These are phyloP conservation scores for Eutrema heterophyllum DNA, from an alignment of 345 rosid genomes.

Conservation along the genomic window DNA sequence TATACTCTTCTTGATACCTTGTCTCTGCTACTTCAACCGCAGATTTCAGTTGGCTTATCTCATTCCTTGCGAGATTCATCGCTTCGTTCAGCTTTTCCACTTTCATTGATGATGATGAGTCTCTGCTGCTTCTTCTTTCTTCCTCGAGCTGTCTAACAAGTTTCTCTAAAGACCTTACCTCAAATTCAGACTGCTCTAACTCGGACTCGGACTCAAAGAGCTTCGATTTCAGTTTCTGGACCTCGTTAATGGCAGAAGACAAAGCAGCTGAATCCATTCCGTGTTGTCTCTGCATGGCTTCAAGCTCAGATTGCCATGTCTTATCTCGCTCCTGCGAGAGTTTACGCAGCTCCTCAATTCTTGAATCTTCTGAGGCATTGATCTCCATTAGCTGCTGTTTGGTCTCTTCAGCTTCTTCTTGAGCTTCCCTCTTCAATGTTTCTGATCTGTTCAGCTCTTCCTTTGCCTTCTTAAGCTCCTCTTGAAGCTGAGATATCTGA, in stretches of 20 bases:
- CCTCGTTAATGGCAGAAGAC: constrained; percentile 75
- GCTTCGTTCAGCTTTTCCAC: constrained; percentile 27
- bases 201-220: constrained; percentile 71
- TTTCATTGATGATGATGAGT: constrained; percentile 28
- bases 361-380: constrained; percentile 68
- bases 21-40: constrained; percentile 64
- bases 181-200: constrained; percentile 59
- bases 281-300: constrained; percentile 83
- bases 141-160: constrained; percentile 47
- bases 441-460: constrained; percentile 73
- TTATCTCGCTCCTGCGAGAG: constrained; percentile 80
- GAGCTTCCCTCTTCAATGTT: constrained; percentile 48
- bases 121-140: constrained; percentile 34
- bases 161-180: constrained; percentile 54
- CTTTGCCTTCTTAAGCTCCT: constrained; percentile 78
- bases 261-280: constrained; percentile 69
- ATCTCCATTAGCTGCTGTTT: constrained; percentile 68
- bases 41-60: constrained; percentile 55
- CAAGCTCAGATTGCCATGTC: constrained; percentile 92
- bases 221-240: constrained; percentile 79
- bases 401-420: constrained; percentile 71
- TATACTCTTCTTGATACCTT: constrained; percentile 82
- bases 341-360: constrained; percentile 73
- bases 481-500: constrained; percentile 68
- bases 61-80: constrained; percentile 39